Conservation (phyloP, 345 rosid genomes). For the Rhodomyrtus tomentosa region DNA sequence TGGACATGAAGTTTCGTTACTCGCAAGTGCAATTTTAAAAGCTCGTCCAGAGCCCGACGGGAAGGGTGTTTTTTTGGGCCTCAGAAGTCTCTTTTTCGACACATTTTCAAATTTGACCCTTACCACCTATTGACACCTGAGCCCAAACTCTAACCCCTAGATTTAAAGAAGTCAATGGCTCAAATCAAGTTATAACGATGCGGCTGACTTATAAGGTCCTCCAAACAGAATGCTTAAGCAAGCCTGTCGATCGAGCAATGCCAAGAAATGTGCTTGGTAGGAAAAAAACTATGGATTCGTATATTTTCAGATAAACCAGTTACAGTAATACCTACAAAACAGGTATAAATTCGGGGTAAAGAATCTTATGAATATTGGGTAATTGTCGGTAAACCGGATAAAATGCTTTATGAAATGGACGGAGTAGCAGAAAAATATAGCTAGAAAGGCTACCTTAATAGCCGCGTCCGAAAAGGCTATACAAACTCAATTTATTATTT, state of each 20-base stretch:
- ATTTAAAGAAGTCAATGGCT: not conserved
- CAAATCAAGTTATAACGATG: not conserved
- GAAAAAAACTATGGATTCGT: no score
- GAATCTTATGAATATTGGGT: no score
- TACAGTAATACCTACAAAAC: no score
- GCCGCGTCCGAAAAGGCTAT: no score
- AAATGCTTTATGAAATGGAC: no score
- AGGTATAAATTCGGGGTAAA: no score
- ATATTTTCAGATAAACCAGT: no score
- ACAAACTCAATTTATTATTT: no score
- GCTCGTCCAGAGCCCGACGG: not conserved
- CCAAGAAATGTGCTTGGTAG: no score
- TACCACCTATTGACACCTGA: not conserved
- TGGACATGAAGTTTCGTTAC: not conserved
- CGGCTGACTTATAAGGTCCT: not conserved
- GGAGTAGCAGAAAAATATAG: no score
- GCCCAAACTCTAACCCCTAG: not conserved
- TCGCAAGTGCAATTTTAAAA: not conserved
- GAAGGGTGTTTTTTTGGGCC: not conserved
- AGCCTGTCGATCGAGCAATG: not conserved
- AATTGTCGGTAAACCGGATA: no score
- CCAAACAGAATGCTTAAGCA: not conserved
- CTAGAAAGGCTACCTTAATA: no score
- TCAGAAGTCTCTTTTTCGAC: not conserved
- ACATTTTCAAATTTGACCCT: not conserved